phyloP scores from a whole-genome alignment of 768 basidiomycete species.

The Suillus weaverae region DNA sequence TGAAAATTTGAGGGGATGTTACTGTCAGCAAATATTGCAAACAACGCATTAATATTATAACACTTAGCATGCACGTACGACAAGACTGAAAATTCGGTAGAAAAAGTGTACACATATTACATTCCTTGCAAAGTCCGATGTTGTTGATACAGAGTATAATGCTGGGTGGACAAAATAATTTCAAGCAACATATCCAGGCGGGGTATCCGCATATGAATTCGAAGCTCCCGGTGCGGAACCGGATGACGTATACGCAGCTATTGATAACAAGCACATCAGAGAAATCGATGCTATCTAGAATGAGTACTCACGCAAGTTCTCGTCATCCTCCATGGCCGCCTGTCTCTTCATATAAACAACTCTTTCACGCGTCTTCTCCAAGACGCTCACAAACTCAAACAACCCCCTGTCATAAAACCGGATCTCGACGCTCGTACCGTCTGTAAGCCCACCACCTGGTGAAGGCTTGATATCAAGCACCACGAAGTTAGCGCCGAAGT shows the following conservation, averaged over 20 bases:
- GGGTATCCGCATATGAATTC: constrained; percentile 25
- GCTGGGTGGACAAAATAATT: neutral
- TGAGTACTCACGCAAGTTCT: constrained; percentile 29
- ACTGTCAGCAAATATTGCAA: neutral
- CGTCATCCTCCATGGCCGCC: constrained; percentile 32
- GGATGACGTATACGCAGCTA: constrained; percentile 32
- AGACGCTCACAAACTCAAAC: constrained; percentile 68
- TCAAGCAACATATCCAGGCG: constrained; percentile 31
- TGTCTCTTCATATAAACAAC: constrained; percentile 75
- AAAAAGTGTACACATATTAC: neutral
- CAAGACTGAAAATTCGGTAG: neutral
- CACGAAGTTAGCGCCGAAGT: constrained; percentile 69
- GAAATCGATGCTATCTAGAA: neutral
- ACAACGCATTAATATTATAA: neutral
- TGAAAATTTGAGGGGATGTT: neutral
- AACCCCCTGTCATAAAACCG: constrained; percentile 67
- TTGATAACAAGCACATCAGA: neutral
- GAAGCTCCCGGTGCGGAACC: constrained; percentile 16
- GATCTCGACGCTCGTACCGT: constrained; percentile 65
- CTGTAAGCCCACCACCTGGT: constrained; percentile 61
- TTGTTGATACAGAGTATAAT: constrained; percentile 4
- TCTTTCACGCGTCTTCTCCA: constrained; percentile 78
- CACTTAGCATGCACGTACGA: neutral
- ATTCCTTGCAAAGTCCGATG: neutral
- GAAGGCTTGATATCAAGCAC: constrained; percentile 66